A percentile compares a stretch with the other conserved stretches of the same genome.
Conservation (phyloP, 148 eudicot genomes). For the Rhododendron griersonianum region DNA sequence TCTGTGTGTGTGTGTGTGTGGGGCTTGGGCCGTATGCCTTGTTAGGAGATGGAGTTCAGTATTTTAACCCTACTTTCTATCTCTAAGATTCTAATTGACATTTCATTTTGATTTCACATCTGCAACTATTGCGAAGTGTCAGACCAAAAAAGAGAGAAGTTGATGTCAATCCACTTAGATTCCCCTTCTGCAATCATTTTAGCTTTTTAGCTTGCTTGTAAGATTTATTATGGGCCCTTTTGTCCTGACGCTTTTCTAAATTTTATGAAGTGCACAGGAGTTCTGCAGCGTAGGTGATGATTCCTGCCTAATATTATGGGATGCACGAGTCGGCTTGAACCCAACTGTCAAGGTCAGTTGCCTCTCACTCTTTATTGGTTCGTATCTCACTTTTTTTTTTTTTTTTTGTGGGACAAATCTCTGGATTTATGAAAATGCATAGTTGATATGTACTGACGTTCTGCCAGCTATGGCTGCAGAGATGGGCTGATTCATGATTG, state of each 20-base stretch:
- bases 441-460: neutral
- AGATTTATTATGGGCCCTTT: neutral
- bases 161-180: neutral
- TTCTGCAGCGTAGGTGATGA: constrained; percentile 99
- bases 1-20: neutral
- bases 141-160: neutral
- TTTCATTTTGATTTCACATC: neutral
- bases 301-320: constrained; percentile 95
- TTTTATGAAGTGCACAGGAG: constrained; percentile 79
- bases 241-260: constrained; percentile 15
- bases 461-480: neutral
- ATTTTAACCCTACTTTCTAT: neutral
- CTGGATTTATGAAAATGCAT: neutral
- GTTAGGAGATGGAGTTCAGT: neutral
- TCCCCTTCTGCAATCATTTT: neutral
- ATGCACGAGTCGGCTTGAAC: constrained; percentile 66
- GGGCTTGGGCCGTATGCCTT: neutral
- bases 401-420: neutral
- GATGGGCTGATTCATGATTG: neutral
- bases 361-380: constrained; percentile 1
- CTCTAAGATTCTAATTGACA: neutral
- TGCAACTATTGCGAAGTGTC: neutral
- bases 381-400: neutral
- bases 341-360: constrained; percentile 71
- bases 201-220: constrained; percentile 7